Base-by-base conservation (phyloP, 78 protist genomes). In the Dictyostelium brefeldianum region DNA sequence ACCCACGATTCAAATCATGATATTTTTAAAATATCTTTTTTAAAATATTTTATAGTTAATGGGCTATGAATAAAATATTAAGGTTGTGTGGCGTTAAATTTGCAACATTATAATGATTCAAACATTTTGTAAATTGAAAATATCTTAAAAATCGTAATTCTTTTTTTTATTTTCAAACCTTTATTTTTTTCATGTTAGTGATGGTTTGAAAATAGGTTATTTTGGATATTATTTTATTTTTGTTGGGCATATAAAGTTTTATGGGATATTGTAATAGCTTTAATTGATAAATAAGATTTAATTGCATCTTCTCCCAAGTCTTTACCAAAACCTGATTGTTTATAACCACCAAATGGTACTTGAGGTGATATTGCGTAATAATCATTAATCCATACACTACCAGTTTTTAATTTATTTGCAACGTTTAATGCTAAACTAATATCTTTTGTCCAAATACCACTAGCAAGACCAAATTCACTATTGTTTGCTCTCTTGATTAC, bases 391-490 rank as follows among this genome's bases (percentile, higher is more conserved):
- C 92, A 85, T 15, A 85, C 81, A 14, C 83, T 46, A 53, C 92
- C 92, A 47, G 83, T 56, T 36, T 85, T 73, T 14, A 85, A 53
- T 48, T 75, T 73, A 50, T 85, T 85, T 17, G 48, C 27, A 36
- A 85, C 83, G 3, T 74, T 22, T 29, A 67, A 75, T 9, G 92
- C 92, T 2, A 46, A 29, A n/a, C 56, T 59, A 8, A 90, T 73
- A 81, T 92, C 65, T 65, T 89, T 65, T 20, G 97, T 93, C 84
- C 80, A 94, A 57, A 97, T 36, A 53, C 95, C 94, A 17, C 96
- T 95, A 29, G 97, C 97, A 17, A 97, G 82, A 50, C 98, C 98
- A 81, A 90, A 97, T 15, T 10, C 10, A 27, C 96, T 43, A 47
- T 89, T 43, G 78, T 97, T 97, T 69, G 97, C 97, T 31, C 96